Conservation (phyloP, 208 protist genomes). For the Acanthamoeba polyphaga region DNA sequence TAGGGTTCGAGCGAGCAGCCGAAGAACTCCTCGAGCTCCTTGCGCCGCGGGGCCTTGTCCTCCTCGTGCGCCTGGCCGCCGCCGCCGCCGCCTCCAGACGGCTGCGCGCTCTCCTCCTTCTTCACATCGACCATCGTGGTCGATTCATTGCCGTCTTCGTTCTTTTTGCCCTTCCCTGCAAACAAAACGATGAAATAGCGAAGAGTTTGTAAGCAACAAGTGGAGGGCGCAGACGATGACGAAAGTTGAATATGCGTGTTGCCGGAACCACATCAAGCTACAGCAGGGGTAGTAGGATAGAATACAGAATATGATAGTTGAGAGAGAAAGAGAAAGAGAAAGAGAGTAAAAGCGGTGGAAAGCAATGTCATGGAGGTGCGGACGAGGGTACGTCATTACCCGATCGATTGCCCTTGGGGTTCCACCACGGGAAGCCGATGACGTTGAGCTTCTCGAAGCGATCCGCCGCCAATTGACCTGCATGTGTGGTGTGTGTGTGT, state of each 20-base stretch:
- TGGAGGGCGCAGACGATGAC: too few relatives aligned
- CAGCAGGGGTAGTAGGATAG: too few relatives aligned
- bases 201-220: too few relatives aligned
- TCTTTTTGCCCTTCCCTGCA: not conserved
- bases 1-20: not conserved
- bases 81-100: not conserved
- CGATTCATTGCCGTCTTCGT: not conserved
- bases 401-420: constrained; percentile 1
- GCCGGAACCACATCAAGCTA: too few relatives aligned
- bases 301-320: too few relatives aligned
- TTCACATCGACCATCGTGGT: not conserved
- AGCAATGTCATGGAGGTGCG: not conserved
- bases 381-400: not conserved
- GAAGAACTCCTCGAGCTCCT: constrained; percentile 54
- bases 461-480: constrained; percentile 37
- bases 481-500: too few relatives aligned
- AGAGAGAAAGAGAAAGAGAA: too few relatives aligned
- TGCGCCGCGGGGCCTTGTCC: not conserved
- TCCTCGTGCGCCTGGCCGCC: not conserved
- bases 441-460: constrained; percentile 35
- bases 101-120: not conserved
- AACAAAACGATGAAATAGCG: too few relatives aligned
- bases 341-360: too few relatives aligned
- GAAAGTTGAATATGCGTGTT: too few relatives aligned
- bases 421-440: constrained; percentile 68